These are phyloP conservation scores for Neoscytalidium dimidiatum DNA, from an alignment of 2,329 filamentous ascomycete species.

Conservation along the genomic window DNA sequence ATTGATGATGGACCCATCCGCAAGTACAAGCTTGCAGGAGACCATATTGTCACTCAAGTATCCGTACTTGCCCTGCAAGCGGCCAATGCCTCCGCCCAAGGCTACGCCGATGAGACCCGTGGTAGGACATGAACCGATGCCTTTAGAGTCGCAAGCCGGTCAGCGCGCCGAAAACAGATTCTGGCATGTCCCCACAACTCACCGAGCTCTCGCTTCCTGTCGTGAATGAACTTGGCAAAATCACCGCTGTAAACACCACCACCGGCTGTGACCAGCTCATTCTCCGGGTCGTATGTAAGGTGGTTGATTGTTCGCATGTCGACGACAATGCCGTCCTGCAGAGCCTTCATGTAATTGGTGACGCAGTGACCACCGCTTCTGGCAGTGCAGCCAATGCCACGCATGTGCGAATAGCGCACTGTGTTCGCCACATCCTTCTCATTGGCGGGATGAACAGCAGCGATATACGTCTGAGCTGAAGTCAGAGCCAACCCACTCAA, in stretches of 20 bases:
- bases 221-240: neutral
- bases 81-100: neutral
- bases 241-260: neutral
- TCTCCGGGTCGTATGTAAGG: neutral
- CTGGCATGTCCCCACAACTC: neutral
- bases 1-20: conserved; percentile 40
- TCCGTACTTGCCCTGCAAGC: conserved; percentile 1
- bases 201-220: neutral
- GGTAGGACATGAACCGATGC: neutral
- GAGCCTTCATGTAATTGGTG: neutral
- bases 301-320: neutral
- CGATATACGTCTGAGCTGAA: neutral
- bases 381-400: neutral
- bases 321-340: neutral
- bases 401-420: neutral
- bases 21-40: conserved; percentile 41
- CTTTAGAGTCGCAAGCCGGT: too few species aligned
- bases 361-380: neutral
- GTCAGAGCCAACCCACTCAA: neutral
- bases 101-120: conserved; percentile 1
- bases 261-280: neutral
- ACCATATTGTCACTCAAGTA: conserved; percentile 2
- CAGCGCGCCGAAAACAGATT: neutral
- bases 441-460: neutral
- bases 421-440: neutral